Percentiles rank a stretch among this genome's conserved stretches.
phyloP scores from a whole-genome alignment of 768 basidiomycete genomes.

The Xanthoconium stramineum region DNA sequence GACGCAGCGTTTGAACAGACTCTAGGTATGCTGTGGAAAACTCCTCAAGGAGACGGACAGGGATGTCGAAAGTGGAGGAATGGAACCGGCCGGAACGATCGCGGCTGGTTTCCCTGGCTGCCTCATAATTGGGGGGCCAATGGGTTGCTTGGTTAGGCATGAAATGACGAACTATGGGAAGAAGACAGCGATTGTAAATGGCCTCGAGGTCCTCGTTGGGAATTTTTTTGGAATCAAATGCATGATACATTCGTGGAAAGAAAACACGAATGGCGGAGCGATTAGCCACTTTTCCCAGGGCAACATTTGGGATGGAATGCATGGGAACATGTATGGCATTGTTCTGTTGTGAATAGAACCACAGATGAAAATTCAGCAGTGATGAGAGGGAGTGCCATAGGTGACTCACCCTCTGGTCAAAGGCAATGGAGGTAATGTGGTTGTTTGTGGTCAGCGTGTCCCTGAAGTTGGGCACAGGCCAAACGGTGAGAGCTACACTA shows the following conservation, averaged over 20 bases:
- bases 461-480: background rate
- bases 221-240: background rate
- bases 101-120: background rate
- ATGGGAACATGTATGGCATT: background rate
- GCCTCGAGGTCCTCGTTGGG: background rate
- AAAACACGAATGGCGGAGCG: background rate
- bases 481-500: background rate
- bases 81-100: background rate
- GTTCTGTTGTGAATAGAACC: too few relatives aligned
- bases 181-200: background rate
- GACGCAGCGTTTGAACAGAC: background rate
- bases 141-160: background rate
- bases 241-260: background rate
- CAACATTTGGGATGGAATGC: background rate
- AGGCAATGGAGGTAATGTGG: background rate
- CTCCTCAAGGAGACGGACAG: accelerated
- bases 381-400: background rate
- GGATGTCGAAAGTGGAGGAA: background rate
- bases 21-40: background rate
- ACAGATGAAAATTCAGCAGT: background rate
- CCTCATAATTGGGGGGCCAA: background rate
- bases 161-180: background rate
- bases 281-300: background rate
- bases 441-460: background rate
- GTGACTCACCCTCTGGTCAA: background rate